Base-by-base conservation (phyloP, 2,329 filamentous ascomycete genomes). In the Leptoxyphium fumago region DNA sequence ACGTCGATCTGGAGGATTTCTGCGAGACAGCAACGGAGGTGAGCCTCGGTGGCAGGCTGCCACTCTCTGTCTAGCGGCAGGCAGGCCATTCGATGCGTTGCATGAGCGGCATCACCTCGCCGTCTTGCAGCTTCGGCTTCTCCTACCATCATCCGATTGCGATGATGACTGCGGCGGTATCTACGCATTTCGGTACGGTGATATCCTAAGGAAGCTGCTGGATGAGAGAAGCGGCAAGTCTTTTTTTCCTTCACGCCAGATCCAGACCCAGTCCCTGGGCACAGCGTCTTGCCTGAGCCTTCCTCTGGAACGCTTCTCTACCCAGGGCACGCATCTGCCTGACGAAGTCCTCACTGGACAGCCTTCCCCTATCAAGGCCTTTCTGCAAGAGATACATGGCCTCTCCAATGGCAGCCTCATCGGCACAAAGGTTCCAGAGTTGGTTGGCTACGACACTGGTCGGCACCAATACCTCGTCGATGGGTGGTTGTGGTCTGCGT, bases 371-470 rank as follows among this genome's bases (percentile, higher is more conserved):
- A 61, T 89, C 84, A 15, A 89, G 72, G 1, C 80, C 84, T 45
- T 80, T 69, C 1, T 82, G 82, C 11, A 93, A 68, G 49, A 87
- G 80, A 57, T 91, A 94, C 49, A 96, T 78, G 2, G 86, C 83
- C 60, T 95, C 89, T 29, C 82, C 82, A 40, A 94, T 74, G 2
- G 84, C 87, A 51, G 82, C 74, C 65, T 95, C 89, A 59, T 98
- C 91, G 1, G 87, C 86, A 26, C 88, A 84, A 2, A 93, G 70
- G 40, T 80, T 79, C 63, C 96, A 98, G 17, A 98, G 68, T 68
- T 98, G 91, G 51, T 89, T 88, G 0, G 84, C 85, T 4, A 95
- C 91, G 1, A 95, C 82, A 0, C 86, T 95, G 1, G 89, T 87
- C 2, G 88, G 86, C n/a, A 95, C 85, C 2, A 98, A 71, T 29